phyloP scores from a whole-genome alignment of 1,284 basidiomycete species.

The Malassezia dermatis region DNA sequence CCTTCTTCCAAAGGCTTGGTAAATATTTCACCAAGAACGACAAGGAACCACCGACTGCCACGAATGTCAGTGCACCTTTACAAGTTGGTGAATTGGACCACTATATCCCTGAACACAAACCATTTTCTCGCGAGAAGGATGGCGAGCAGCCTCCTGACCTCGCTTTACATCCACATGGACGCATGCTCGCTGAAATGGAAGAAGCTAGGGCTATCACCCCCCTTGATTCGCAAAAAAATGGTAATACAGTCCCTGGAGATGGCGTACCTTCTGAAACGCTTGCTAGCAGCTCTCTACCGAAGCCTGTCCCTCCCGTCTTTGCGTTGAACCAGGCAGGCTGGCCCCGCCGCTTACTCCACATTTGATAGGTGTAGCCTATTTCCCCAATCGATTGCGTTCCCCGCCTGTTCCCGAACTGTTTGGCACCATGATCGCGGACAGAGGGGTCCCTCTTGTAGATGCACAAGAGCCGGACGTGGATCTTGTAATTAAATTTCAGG shows the following conservation, averaged over 20 bases:
- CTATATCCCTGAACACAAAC: neutral
- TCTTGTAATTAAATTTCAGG: constrained; percentile 17
- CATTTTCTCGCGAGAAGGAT: neutral
- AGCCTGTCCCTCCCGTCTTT: neutral
- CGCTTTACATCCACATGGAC: neutral
- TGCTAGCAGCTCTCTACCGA: neutral
- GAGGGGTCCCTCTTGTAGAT: neutral
- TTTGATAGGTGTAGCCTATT: neutral
- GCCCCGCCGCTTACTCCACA: neutral
- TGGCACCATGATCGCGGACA: neutral
- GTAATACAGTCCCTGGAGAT: neutral
- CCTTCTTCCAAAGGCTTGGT: neutral
- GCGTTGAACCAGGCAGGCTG: neutral
- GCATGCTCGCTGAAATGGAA: neutral
- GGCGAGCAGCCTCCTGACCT: neutral
- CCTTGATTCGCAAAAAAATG: neutral
- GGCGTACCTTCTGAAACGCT: neutral
- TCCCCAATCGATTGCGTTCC: neutral
- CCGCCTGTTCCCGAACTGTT: neutral
- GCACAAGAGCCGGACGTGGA: constrained; percentile 1
- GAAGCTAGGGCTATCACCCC: too few relatives aligned
- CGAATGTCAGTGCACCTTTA: neutral
- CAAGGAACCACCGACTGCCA: neutral
- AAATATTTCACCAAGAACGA: neutral
- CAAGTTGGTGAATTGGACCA: neutral